Evolutionary conservation across 2,329 filamentous ascomycete species (phyloP), one percentile per base, ranked within the genome.

Genomic region (Didymella arachidicola): DNA sequence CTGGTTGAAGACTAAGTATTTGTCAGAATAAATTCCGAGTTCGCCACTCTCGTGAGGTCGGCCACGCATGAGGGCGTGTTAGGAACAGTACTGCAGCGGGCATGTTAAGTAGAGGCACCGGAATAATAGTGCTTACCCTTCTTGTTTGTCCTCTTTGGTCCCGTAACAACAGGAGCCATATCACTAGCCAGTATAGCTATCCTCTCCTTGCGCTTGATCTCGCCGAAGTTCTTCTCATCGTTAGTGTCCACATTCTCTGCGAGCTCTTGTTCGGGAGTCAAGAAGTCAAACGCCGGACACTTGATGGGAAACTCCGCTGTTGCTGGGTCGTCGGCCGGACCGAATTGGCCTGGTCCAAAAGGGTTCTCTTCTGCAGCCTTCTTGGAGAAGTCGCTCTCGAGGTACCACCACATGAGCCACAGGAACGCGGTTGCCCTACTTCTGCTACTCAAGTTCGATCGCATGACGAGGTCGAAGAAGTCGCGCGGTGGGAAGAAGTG

Each of bases 371-470:
- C 84, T 43, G 92, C 94, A 55, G 91, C 92, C 70, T 97, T 91
- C 67, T 90, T 87, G 0, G 91, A 91, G 67, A 97, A 98, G 74
- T 97, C 92, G 27, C 93, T 97, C 76, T 99, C 95, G 18, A 99
- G 84, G 73, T 99, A 98, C 82, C 95, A 97, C 95, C 95, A 99
- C 88, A 99, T 96, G 63, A 99, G 82, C 95, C 95, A 99, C 19
- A 99, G 80, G 68, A 99, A 99, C 0, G 94, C 94, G 43, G 82
- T 88, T 1, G 95, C 93, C 62, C 95, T 87, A 61, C 92, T 96
- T 66, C 83, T 80, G 77, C 93, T 98, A 57, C 89, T 92, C 60
- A 92, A 85, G 25, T 91, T 89, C 1, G 89, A 89, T 72, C 92
- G 89, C 93, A 98, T 98, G 69, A 99, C 89, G 16, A 99, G 85